Percentiles rank a stretch among this genome's conserved stretches.
phyloP scores from a whole-genome alignment of 129 eudicot genomes.

The Helianthus annuus region HanXRQr2.0-SUNRISE NC_035438.2:13043349-13043848 shows the following conservation, averaged over 20 bases:
- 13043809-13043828: background rate
- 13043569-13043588: background rate
- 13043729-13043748: too few relatives aligned
- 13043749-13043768: background rate
- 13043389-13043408: slow-evolving; percentile 24
- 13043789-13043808: background rate
- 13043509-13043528: slow-evolving; percentile 3
- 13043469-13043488: slow-evolving; percentile 19
- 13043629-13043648: background rate
- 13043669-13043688: background rate
- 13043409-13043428: slow-evolving; percentile 18
- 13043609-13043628: background rate
- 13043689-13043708: background rate
- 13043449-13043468: slow-evolving; percentile 16
- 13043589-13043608: background rate
- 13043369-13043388: slow-evolving; percentile 19
- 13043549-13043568: slow-evolving; percentile 1
- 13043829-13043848: slow-evolving; percentile 17
- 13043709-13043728: too few relatives aligned
- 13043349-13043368: too few relatives aligned
- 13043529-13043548: background rate
- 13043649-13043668: background rate
- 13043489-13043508: slow-evolving; percentile 14
- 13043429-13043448: slow-evolving; percentile 19
- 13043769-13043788: background rate